Evolutionary conservation across 2,329 filamentous ascomycete genomes (phyloP).

Genomic region (Thielaviopsis musarum): DNA sequence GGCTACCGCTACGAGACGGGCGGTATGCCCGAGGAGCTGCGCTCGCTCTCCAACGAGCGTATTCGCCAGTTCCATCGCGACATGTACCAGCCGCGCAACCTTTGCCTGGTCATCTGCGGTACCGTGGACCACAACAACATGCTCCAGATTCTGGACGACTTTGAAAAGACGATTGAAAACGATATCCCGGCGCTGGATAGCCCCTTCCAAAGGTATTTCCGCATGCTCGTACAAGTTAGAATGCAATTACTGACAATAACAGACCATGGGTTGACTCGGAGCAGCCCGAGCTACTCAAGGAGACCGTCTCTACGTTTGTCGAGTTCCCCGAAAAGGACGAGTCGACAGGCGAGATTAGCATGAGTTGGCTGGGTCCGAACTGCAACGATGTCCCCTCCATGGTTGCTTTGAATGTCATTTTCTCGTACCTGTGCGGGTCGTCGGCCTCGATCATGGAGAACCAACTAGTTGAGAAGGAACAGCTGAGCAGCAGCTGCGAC

Average conservation of each 20-base stretch:
- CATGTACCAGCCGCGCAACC: slow-evolving; percentile 96
- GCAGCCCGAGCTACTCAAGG: slow-evolving; percentile 53
- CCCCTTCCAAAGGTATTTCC: slow-evolving; percentile 49
- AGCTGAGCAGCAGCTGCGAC: slow-evolving; percentile 71
- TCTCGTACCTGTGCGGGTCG: slow-evolving; percentile 81
- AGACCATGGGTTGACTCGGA: slow-evolving; percentile 80
- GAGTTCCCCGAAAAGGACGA: slow-evolving; percentile 96
- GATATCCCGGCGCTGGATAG: slow-evolving; percentile 60
- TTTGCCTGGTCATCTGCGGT: slow-evolving; percentile 82
- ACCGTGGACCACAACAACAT: slow-evolving; percentile 74
- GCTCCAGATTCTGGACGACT: slow-evolving; percentile 64
- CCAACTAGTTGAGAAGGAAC: slow-evolving; percentile 78
- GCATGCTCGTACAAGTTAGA: no score
- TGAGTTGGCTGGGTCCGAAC: slow-evolving; percentile 74
- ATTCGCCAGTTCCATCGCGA: slow-evolving; percentile 90
- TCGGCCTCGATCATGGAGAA: slow-evolving; percentile 89
- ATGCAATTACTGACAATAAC: not conserved
- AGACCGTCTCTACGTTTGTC: slow-evolving; percentile 59
- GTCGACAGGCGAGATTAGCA: slow-evolving; percentile 71
- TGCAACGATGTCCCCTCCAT: slow-evolving; percentile 52
- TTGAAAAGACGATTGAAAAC: slow-evolving; percentile 72
- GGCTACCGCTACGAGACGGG: slow-evolving; percentile 98
- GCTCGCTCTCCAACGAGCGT: slow-evolving; percentile 69
- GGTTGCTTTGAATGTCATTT: slow-evolving; percentile 60
- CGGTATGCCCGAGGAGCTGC: slow-evolving; percentile 83